Evolutionary conservation across 2,329 filamentous ascomycete genomes (phyloP), one percentile per base, ranked within the genome.

Genomic region (Cercospora brassicicola): DNA sequence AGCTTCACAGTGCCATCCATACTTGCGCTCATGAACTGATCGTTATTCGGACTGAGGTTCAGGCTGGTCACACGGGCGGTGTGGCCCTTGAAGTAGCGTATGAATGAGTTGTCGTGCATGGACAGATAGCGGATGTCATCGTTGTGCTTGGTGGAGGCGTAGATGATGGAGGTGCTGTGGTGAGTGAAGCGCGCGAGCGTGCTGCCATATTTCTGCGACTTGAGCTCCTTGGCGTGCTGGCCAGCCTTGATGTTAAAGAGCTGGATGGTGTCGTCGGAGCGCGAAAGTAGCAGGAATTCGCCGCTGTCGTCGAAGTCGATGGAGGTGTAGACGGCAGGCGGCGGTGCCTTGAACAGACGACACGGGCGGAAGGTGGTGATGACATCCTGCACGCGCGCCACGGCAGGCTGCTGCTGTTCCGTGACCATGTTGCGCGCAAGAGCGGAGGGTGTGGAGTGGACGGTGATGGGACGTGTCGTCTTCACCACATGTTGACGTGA

Each of bases 221-320:
- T 89, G 57, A 97, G 86, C 68, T 90, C 90, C 82, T 98, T 98
- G 57, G 93, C 91, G 74, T 93, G 90, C 69, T 91, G 91, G 4
- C 95, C 95, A 72, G 97, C 93, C 76, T 91, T 92, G 71, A 96
- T 90, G 76, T 95, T 96, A 83, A 96, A 99, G 33, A 99, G 90
- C 77, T 98, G 94, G 70, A 99, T 91, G 3, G 92, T 96, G 79
- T 97, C 94, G 80, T 99, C 95, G 82, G 92, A 93, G 73, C 94
- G 92, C 5, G 93, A 92, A 0, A 94, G 92, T 81, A 99, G 93
- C 68, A 96, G 87, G 60, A 94, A 91, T 79, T 97, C 93, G 79
- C 95, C 95, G 53, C 92, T 91, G 82, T 98, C 94, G 80, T 98
- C 94, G 78, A 97, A 99, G 82, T 99, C 94, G 74, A 99, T 88